Evolutionary conservation across 176 grass and related monocot species (phyloP), one percentile per base, ranked within the genome.

Genomic region (Saccharum officinarum): DNA sequence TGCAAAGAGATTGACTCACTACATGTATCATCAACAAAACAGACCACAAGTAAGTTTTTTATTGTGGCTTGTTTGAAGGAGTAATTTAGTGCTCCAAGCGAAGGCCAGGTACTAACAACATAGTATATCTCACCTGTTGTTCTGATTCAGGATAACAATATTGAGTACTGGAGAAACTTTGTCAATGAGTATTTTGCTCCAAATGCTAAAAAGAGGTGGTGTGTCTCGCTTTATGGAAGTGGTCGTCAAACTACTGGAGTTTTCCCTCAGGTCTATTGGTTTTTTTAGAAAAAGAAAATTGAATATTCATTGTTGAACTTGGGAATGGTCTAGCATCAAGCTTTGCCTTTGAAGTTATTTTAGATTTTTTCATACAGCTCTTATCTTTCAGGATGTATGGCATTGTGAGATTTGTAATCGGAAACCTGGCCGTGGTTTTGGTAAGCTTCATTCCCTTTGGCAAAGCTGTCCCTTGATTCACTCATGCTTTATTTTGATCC

Each of bases 131-230:
- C 62, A 11, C 31, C 79, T 57, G 2, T 50, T 71, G 45, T 5
- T 62, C 78, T 73, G 31, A 42, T 68, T 47, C 86, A 99, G 97
- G 97, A 99, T 86, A 99, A 99, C 76, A 99, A 99, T 76, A 99
- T 99, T 55, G 97, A 99, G 54, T 99, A 96, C 83, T 99, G 97
- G 97, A 96, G 94, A 82, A 99, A 92, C 69, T 99, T 99, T 88
- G 92, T 97, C 22, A 89, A 89, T 5, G 97, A 99, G 71, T 99
- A 97, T 77, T 99, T 94, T 84, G 88, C 97, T 34, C 94, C 94
- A 47, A 94, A 86, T 90, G 92, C 97, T 39, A 99, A 96, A 81
- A 99, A 99, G 82, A 99, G 97, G 76, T 99, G 97, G 97, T 99
- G 97, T 88, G 97, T 99, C 34, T 99, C 97, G 45, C 94, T 97